Base-by-base conservation (phyloP, 768 basidiomycete genomes). In the Amanita brunnescens region DNA sequence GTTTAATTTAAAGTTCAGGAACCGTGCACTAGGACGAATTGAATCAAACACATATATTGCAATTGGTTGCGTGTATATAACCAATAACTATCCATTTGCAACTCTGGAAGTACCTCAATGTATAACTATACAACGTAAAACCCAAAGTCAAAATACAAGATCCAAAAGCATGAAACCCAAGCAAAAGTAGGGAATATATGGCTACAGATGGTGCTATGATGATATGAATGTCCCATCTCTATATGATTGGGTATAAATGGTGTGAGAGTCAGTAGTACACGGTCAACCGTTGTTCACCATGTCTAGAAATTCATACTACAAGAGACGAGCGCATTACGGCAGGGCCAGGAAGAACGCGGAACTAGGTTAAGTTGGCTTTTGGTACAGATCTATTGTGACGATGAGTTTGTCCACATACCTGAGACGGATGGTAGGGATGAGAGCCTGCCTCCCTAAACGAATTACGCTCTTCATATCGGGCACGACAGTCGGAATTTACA, bases 391-490 rank as follows among this genome's bases (percentile, higher is more conserved):
- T 6, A 9, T n/a, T 45, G 16, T 38, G 29, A 8, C 12, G n/a
- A 26, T 38, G 13, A 20, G 14, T 29, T 34, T n/a, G 26, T 14
- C 33, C 6, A 56, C 54, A 42, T 53, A 66, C 67, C 62, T 67
- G 66, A 2, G 62, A 60, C 29, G 62, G 58, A 50, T 66, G 64
- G 43, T 70, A 68, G 16, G 65, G 66, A 54, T 66, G 59, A 16
- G 55, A 55, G 13, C 60, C 59, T 2, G 57, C 52, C 10, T 59
- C 59, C 45, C 54, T 44, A 45, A 63, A 67, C 14, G 68, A 67
- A 54, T 67, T 62, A 26, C 67, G 60, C 38, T 70, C 68, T 58
- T 69, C 65, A 26, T 54, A 57, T 26, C 40, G 51, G 30, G 58
- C 56, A 51, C 18, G n/a, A 39, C 59, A 52, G 50, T 51, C 44